Conservation (phyloP, 2,329 filamentous ascomycete genomes). For the Pestalotiopsis sp. region DNA sequence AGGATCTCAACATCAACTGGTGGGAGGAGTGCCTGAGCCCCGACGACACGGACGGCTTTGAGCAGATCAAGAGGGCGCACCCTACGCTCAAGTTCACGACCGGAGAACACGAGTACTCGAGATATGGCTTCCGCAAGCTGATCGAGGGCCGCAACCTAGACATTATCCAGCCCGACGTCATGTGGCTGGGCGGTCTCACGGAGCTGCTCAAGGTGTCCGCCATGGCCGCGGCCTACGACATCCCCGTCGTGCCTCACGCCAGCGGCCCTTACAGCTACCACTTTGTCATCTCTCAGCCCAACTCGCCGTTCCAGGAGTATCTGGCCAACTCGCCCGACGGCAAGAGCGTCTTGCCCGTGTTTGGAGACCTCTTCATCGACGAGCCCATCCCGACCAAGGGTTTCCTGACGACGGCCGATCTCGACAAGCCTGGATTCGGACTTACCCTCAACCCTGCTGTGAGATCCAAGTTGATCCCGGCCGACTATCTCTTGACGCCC, state of each 20-base stretch:
- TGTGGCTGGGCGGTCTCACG: constrained; percentile 94
- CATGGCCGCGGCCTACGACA: constrained; percentile 89
- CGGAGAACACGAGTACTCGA: constrained; percentile 92
- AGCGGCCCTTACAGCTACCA: constrained; percentile 95
- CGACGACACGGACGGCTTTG: constrained; percentile 90
- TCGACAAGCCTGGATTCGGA: constrained; percentile 90
- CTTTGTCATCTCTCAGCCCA: constrained; percentile 90
- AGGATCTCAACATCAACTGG: constrained; percentile 90
- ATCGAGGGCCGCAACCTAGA: constrained; percentile 90
- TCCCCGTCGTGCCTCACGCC: constrained; percentile 93
- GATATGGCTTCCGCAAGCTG: constrained; percentile 92
- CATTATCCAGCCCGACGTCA: constrained; percentile 93
- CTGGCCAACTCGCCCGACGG: constrained; percentile 91
- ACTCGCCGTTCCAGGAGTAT: constrained; percentile 95
- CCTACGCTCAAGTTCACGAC: constrained; percentile 92
- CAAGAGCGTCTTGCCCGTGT: constrained; percentile 85
- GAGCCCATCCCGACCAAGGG: constrained; percentile 87
- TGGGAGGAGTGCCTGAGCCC: constrained; percentile 94
- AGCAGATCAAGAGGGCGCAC: constrained; percentile 85
- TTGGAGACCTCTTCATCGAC: constrained; percentile 86
- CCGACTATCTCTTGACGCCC: constrained; percentile 70
- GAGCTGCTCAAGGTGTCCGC: constrained; percentile 87
- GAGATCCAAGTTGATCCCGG: constrained; percentile 70
- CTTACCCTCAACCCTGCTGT: constrained; percentile 81
- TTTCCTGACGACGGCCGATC: constrained; percentile 73